phyloP scores from a whole-genome alignment of 345 rosid species.

The Eucalyptus marginata region DNA sequence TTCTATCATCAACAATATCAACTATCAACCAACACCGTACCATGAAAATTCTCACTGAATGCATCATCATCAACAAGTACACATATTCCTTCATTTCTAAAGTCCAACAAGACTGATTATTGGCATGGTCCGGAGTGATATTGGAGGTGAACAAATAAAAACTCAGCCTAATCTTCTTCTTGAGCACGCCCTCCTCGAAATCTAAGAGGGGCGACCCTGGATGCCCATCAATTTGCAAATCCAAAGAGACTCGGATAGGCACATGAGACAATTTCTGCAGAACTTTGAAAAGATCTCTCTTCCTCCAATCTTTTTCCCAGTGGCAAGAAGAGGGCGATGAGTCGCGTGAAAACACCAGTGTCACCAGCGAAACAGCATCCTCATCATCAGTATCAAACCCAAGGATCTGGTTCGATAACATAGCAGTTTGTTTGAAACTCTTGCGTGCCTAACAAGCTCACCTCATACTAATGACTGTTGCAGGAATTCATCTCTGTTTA shows the following conservation, averaged over 20 bases:
- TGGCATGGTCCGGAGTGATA: not conserved
- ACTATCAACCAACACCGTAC: not conserved
- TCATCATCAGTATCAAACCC: not conserved
- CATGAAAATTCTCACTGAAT: not conserved
- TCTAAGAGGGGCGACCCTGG: not conserved
- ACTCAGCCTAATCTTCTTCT: not conserved
- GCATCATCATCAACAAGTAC: not conserved
- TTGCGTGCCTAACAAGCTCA: not conserved
- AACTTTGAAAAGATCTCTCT: not conserved
- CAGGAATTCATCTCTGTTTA: not conserved
- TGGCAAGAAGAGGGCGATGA: not conserved
- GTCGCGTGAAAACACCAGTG: accelerated
- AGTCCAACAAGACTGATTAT: not conserved
- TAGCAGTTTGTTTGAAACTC: not conserved
- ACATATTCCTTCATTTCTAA: not conserved
- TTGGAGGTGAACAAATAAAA: not conserved
- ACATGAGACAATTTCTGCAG: not conserved
- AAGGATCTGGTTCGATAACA: not conserved
- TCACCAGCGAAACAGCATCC: not conserved
- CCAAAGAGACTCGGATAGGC: not conserved
- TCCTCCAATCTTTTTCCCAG: not conserved
- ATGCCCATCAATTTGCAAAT: not conserved
- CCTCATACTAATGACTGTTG: not conserved
- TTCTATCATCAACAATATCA: not conserved
- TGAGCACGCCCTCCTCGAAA: not conserved